phyloP scores from a whole-genome alignment of 805 yeast genomes.

The Cyberlindnera subsufficiens region DNA sequence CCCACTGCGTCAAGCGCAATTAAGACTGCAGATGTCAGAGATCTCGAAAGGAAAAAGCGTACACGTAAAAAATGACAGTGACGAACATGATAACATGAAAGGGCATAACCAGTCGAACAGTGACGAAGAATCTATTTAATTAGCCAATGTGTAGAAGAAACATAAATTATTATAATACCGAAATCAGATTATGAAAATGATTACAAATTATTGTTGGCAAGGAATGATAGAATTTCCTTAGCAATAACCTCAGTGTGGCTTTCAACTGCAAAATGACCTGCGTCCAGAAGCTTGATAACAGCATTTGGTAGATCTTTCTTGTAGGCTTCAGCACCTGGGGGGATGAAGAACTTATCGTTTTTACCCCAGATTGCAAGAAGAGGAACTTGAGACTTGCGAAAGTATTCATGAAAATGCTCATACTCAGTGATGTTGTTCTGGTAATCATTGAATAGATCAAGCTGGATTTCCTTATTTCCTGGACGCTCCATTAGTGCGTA shows the following conservation, averaged over 20 bases:
- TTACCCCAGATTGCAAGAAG: slow-evolving; percentile 36
- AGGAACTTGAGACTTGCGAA: slow-evolving; percentile 28
- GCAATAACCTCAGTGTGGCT: slow-evolving; percentile 28
- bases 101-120: too few relatives aligned
- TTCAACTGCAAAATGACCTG: slow-evolving; percentile 36
- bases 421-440: slow-evolving; percentile 29
- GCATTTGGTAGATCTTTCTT: slow-evolving; percentile 27
- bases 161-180: too few relatives aligned
- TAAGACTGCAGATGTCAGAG: too few relatives aligned
- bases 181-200: too few relatives aligned
- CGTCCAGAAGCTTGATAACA: slow-evolving; percentile 24
- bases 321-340: slow-evolving; percentile 33
- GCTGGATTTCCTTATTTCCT: slow-evolving; percentile 27
- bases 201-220: too few relatives aligned
- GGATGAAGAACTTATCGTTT: slow-evolving; percentile 31
- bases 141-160: too few relatives aligned
- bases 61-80: too few relatives aligned
- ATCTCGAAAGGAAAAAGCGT: too few relatives aligned
- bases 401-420: slow-evolving; percentile 31
- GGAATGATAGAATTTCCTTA: slow-evolving; percentile 16
- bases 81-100: too few relatives aligned
- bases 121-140: too few relatives aligned
- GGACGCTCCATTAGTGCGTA: slow-evolving; percentile 20
- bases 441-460: slow-evolving; percentile 32
- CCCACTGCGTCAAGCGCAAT: too few relatives aligned